These are phyloP conservation scores for Acorus gramineus DNA, from an alignment of 106 monocot species.

Conservation along the genomic window DNA sequence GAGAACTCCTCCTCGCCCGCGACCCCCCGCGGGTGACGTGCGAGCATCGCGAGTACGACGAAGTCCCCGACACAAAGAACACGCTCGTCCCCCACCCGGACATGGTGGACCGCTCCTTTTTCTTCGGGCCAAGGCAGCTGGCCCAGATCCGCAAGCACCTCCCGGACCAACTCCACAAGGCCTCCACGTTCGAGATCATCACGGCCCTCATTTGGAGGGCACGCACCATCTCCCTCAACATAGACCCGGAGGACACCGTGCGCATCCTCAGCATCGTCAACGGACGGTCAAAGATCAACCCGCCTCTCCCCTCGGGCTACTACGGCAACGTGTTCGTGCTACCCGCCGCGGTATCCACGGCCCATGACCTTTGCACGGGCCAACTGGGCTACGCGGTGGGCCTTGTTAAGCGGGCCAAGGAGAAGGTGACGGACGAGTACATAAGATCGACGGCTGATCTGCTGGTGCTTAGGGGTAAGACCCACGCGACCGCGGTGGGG, in stretches of 20 bases:
- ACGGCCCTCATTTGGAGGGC: slow-evolving; percentile 27
- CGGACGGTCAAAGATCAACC: too few species aligned
- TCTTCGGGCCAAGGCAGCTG: slow-evolving; percentile 34
- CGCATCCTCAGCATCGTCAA: slow-evolving; percentile 11
- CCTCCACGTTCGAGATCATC: slow-evolving; percentile 28
- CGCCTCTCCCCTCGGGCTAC: too few species aligned
- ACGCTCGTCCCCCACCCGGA: slow-evolving; percentile 10
- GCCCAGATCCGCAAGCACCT: slow-evolving; percentile 12
- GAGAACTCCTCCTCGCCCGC: slow-evolving; percentile 15
- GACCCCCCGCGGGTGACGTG: slow-evolving; percentile 10
- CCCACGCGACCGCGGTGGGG: too few species aligned
- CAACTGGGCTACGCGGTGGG: too few species aligned
- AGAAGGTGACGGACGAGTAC: too few species aligned
- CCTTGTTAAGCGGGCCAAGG: too few species aligned
- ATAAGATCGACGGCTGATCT: too few species aligned
- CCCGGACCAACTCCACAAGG: slow-evolving; percentile 2
- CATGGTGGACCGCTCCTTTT: slow-evolving; percentile 24
- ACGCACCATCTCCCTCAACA: slow-evolving; percentile 20
- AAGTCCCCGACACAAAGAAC: background rate
- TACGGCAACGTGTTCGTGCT: too few species aligned
- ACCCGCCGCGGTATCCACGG: too few species aligned
- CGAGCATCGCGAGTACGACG: slow-evolving; percentile 28
- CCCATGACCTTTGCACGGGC: too few species aligned
- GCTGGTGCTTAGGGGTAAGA: too few species aligned
- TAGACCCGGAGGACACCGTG: slow-evolving; percentile 16